These are phyloP conservation scores for Camellia japonica DNA, from an alignment of 148 eudicot species.

Conservation along the genomic window DNA sequence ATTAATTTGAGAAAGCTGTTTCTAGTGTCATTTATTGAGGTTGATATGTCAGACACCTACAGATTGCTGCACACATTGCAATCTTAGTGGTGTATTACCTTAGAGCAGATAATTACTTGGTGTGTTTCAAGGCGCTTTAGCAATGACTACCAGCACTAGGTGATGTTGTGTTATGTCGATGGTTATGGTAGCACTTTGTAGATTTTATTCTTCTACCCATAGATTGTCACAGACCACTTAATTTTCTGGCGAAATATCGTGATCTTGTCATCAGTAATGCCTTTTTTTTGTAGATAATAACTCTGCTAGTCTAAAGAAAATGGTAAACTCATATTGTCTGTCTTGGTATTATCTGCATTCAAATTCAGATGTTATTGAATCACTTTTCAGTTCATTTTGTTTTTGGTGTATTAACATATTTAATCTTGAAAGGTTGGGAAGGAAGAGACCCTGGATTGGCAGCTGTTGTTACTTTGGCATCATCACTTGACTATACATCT, in stretches of 20 bases:
- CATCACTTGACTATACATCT: conserved; percentile 87
- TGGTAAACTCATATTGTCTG: neutral
- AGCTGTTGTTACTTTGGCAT: conserved; percentile 82
- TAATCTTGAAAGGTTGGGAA: conserved; percentile 49
- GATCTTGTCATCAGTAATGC: too few species aligned
- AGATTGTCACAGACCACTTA: too few species aligned
- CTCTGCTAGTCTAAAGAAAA: neutral
- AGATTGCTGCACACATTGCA: neutral
- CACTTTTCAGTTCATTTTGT: neutral
- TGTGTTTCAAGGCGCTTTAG: neutral
- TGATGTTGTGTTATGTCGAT: neutral
- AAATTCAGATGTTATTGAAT: neutral
- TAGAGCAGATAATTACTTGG: neutral
- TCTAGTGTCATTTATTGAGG: neutral
- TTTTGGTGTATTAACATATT: neutral
- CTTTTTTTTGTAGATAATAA: neutral
- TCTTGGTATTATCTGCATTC: neutral
- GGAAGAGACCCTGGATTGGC: conserved; percentile 77
- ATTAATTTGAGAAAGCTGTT: conserved; percentile 1
- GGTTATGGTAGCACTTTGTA: neutral
- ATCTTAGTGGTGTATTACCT: neutral
- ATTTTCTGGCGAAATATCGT: too few species aligned
- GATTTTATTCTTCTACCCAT: neutral
- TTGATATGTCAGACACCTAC: neutral
- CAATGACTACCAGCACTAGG: too few species aligned